Evolutionary conservation across 2,329 filamentous ascomycete genomes (phyloP).

Genomic region (Ceratocystis diversiconidia): DNA sequence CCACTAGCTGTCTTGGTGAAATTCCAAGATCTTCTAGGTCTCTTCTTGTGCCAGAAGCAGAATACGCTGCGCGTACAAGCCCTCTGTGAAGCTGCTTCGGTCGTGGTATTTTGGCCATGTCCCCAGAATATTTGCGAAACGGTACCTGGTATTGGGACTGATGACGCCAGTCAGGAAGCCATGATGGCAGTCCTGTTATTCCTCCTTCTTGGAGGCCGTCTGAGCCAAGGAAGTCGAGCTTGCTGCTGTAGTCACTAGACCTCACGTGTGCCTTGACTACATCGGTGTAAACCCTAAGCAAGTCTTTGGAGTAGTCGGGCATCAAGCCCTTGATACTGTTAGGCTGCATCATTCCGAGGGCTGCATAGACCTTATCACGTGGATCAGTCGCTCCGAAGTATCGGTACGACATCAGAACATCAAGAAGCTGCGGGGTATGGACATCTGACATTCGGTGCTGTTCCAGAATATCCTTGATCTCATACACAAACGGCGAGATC

Average conservation of each 20-base stretch:
- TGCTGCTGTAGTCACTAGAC: conserved; percentile 17
- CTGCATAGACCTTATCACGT: conserved; percentile 23
- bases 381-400: conserved; percentile 20
- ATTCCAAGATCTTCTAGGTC: conserved; percentile 16
- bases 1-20: conserved; percentile 11
- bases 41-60: conserved; percentile 17
- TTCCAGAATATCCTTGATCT: conserved; percentile 16
- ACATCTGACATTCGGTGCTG: conserved; percentile 7
- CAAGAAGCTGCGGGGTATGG: conserved; percentile 15
- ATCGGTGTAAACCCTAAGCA: conserved; percentile 22
- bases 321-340: conserved; percentile 20
- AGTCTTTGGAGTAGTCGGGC: conserved; percentile 21
- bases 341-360: conserved; percentile 21
- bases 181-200: conserved; percentile 19
- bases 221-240: conserved; percentile 19
- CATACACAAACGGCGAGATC: conserved; percentile 17
- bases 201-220: conserved; percentile 20
- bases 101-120: conserved; percentile 15
- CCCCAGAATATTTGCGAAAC: conserved; percentile 18
- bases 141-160: conserved; percentile 18
- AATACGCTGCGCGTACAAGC: conserved; percentile 11
- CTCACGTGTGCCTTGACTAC: conserved; percentile 18
- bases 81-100: background rate
- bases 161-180: conserved; percentile 20
- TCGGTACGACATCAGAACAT: conserved; percentile 17